Conservation (phyloP, 148 eudicot species). For the Bassia scoparia region DNA sequence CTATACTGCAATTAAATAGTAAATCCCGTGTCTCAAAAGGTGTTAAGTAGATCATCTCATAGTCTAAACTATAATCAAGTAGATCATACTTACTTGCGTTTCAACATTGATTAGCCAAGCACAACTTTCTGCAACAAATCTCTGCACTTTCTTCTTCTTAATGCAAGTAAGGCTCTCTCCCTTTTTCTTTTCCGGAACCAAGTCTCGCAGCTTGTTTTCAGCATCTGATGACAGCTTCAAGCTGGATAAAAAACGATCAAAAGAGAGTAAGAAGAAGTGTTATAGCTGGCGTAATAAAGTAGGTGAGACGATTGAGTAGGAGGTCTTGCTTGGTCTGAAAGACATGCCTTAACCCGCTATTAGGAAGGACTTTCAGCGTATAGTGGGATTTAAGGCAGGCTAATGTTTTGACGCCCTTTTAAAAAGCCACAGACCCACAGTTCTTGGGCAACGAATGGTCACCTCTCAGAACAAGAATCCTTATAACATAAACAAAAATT, state of each 20-base stretch:
- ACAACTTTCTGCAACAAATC: conserved; percentile 90
- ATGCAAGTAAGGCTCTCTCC: conserved; percentile 90
- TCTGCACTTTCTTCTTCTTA: conserved; percentile 89
- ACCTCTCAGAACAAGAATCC: not conserved
- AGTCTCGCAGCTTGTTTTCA: conserved; percentile 95
- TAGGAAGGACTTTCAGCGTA: too few relatives aligned
- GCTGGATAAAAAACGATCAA: conserved; percentile 41
- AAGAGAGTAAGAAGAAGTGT: not conserved
- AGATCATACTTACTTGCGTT: conserved; percentile 57
- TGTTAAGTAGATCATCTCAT: not conserved
- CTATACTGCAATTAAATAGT: conserved; percentile 44
- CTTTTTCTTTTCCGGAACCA: conserved; percentile 92
- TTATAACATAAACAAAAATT: not conserved
- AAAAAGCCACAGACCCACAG: too few relatives aligned
- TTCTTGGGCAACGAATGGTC: too few relatives aligned
- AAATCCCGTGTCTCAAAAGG: not conserved
- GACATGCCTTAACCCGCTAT: too few relatives aligned
- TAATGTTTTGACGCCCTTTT: too few relatives aligned
- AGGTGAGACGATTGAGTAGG: too few relatives aligned
- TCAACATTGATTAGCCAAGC: conserved; percentile 94
- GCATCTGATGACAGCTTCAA: conserved; percentile 93
- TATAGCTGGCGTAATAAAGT: not conserved
- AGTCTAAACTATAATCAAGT: not conserved
- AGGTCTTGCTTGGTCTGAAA: too few relatives aligned
- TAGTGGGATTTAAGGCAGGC: too few relatives aligned